phyloP scores from a whole-genome alignment of 352 stramenopile species.

The Phytophthora idaei region DNA sequence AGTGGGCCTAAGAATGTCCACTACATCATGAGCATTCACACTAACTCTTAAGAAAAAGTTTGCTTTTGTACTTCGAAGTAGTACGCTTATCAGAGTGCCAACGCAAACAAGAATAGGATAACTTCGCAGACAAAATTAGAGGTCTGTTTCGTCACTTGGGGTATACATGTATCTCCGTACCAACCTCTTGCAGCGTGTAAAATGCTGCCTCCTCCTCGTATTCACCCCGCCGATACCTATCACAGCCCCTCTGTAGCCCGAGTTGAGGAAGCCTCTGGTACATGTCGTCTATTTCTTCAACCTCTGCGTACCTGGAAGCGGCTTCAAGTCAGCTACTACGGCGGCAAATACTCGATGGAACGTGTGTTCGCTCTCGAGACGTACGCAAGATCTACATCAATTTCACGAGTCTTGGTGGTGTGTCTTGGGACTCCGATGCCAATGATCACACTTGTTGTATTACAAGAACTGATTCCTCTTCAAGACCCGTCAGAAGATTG shows the following conservation, averaged over 20 bases:
- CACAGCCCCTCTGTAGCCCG: neutral
- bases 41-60: too few relatives aligned
- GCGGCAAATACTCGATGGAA: conserved; percentile 15
- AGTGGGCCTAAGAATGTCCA: too few relatives aligned
- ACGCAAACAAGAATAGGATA: too few relatives aligned
- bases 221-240: neutral
- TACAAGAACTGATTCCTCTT: conserved; percentile 9
- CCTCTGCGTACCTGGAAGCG: conserved; percentile 2
- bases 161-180: neutral
- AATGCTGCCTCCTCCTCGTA: neutral
- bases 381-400: conserved; percentile 3
- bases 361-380: conserved; percentile 15
- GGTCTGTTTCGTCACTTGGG: neutral
- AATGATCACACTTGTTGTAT: conserved; percentile 2
- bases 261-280: neutral
- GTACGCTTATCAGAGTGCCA: too few relatives aligned
- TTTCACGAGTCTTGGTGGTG: conserved; percentile 2
- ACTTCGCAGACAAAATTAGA: neutral
- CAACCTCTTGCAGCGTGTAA: neutral
- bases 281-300: conserved; percentile 1
- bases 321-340: conserved; percentile 15
- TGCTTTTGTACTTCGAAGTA: too few relatives aligned
- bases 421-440: conserved; percentile 9
- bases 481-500: conserved; percentile 8
- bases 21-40: too few relatives aligned